These are phyloP conservation scores for Fusarium begoniae DNA, from an alignment of 2,329 filamentous ascomycete species.

Conservation along the genomic window DNA sequence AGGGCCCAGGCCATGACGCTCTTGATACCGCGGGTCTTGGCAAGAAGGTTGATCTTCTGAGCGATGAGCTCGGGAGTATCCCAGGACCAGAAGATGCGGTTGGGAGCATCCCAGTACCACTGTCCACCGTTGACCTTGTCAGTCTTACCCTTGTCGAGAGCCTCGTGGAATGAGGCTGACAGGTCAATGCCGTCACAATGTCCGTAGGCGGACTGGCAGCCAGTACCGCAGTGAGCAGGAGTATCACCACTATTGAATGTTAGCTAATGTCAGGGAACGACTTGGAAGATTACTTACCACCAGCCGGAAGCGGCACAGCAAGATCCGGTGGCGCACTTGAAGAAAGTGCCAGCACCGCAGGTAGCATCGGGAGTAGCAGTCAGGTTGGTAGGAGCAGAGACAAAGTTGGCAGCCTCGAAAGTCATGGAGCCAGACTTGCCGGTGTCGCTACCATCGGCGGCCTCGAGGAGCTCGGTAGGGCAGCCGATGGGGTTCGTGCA, in stretches of 20 bases:
- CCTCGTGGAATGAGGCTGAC: constrained; percentile 50
- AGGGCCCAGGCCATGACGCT: constrained; percentile 65
- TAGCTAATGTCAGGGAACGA: accelerated
- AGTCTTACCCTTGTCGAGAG: constrained; percentile 51
- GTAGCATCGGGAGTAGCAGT: constrained; percentile 27
- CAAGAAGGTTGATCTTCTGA: constrained; percentile 58
- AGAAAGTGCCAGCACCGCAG: constrained; percentile 31
- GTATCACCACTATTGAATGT: constrained; percentile 19
- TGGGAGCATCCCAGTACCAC: constrained; percentile 61
- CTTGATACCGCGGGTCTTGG: constrained; percentile 51
- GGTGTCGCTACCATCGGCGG: constrained; percentile 66
- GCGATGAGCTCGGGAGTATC: constrained; percentile 60
- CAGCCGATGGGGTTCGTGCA: constrained; percentile 66
- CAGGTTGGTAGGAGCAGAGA: constrained; percentile 24
- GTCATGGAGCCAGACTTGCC: constrained; percentile 56
- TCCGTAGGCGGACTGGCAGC: constrained; percentile 34
- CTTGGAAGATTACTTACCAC: constrained; percentile 24
- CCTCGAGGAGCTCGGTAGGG: constrained; percentile 66
- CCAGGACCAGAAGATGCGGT: constrained; percentile 64
- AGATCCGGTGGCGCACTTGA: constrained; percentile 18
- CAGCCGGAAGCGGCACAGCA: constrained; percentile 37
- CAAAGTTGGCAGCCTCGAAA: constrained; percentile 50
- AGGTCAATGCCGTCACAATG: constrained; percentile 32
- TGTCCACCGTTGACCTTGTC: constrained; percentile 61
- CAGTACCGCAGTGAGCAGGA: constrained; percentile 31